phyloP scores from a whole-genome alignment of 495 filamentous ascomycete genomes.

The Xylaria nigripes region DNA sequence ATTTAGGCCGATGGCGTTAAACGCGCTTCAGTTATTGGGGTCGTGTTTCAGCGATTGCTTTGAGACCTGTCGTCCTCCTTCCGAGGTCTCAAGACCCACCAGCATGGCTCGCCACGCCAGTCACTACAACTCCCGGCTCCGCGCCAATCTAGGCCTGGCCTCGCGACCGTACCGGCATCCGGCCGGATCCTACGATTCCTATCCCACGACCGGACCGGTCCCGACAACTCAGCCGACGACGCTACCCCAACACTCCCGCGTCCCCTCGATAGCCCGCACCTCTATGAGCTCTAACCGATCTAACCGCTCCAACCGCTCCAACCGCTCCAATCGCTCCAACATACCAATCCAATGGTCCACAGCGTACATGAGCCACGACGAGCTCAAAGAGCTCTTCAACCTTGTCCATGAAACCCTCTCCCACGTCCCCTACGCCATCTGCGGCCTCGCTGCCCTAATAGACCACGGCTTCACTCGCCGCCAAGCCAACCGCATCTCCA shows the following conservation, averaged over 20 bases:
- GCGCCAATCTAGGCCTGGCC: slow-evolving; percentile 1
- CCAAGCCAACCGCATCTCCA: slow-evolving; percentile 15
- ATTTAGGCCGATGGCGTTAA: background rate
- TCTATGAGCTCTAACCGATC: background rate
- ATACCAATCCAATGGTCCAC: slow-evolving; percentile 10
- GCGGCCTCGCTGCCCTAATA: slow-evolving; percentile 29
- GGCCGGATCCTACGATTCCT: background rate
- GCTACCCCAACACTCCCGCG: background rate
- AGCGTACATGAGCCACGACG: background rate
- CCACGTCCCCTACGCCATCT: slow-evolving; percentile 34
- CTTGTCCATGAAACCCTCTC: slow-evolving; percentile 22
- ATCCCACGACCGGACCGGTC: background rate
- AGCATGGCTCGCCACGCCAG: background rate
- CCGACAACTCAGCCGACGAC: background rate
- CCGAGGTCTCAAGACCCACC: background rate
- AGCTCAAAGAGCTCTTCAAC: slow-evolving; percentile 26
- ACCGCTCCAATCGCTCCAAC: background rate
- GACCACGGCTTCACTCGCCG: slow-evolving; percentile 27
- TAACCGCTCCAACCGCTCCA: no score
- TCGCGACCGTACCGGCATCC: background rate
- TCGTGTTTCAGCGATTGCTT: background rate
- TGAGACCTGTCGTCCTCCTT: background rate
- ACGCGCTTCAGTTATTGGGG: background rate
- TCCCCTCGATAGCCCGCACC: background rate
- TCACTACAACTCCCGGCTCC: slow-evolving; percentile 5